Percentiles rank a stretch among this genome's conserved stretches.
phyloP scores from a whole-genome alignment of 2,329 filamentous ascomycete genomes.

The Colletotrichum lentis region DNA sequence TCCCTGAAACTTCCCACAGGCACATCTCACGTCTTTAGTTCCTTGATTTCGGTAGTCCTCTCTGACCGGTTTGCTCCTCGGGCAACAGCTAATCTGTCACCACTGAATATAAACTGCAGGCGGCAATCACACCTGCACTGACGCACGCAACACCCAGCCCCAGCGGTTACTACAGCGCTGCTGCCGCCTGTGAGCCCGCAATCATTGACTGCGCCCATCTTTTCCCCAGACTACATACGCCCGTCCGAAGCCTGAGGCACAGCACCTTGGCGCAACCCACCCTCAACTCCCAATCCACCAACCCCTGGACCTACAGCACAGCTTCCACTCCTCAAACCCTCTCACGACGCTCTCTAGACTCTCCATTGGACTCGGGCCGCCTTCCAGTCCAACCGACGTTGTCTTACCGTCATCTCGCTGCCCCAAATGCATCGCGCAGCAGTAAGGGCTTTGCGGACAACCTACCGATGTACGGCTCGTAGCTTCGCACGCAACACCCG shows the following conservation, averaged over 20 bases:
- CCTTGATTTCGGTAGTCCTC: conserved; percentile 7
- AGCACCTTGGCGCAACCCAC: conserved; percentile 24
- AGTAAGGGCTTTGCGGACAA: conserved; percentile 72
- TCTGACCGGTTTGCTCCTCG: conserved; percentile 6
- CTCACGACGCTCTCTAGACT: conserved; percentile 28
- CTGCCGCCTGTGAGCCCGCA: neutral
- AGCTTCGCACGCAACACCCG: conserved; percentile 62
- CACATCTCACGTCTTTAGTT: conserved; percentile 9
- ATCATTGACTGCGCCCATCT: neutral
- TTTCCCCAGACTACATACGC: conserved; percentile 6
- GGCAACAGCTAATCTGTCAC: conserved; percentile 18
- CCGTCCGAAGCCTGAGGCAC: conserved; percentile 30
- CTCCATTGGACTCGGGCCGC: conserved; percentile 34
- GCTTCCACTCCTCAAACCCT: conserved; percentile 25
- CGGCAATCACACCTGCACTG: neutral
- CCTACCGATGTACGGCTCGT: conserved; percentile 70
- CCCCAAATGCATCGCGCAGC: conserved; percentile 77
- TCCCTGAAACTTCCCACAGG: conserved; percentile 28
- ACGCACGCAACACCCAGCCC: conserved; percentile 12
- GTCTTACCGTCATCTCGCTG: conserved; percentile 20
- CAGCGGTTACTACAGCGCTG: conserved; percentile 2
- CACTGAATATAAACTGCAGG: neutral
- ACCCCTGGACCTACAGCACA: conserved; percentile 17
- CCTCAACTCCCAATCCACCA: conserved; percentile 5
- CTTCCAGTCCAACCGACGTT: conserved; percentile 34